A percentile compares a stretch with the other conserved stretches of the same genome.
phyloP scores from a whole-genome alignment of 2,329 filamentous ascomycete species.

The Amesomyces nigricolor region DNA sequence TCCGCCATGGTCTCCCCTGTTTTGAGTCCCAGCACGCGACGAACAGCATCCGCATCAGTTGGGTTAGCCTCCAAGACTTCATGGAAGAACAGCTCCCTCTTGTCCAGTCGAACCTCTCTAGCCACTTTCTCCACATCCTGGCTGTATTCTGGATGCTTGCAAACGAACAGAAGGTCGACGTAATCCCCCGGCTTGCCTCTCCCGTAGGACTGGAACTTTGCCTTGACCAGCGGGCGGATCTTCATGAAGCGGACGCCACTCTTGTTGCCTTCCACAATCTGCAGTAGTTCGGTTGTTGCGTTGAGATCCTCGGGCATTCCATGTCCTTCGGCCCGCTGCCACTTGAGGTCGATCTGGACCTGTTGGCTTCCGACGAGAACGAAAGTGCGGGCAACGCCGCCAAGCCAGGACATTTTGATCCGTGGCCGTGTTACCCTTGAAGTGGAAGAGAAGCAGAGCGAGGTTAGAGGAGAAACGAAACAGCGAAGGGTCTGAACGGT shows the following conservation, averaged over 20 bases:
- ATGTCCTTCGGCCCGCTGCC: slow-evolving; percentile 1
- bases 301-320: slow-evolving; percentile 1
- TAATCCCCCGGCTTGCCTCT: slow-evolving; percentile 1
- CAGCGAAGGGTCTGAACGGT: too few relatives aligned
- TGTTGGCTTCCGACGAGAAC: neutral
- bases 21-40: neutral
- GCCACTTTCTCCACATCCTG: neutral
- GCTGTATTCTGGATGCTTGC: neutral
- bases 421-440: neutral
- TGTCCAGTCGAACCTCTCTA: neutral
- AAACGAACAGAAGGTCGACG: neutral
- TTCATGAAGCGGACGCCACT: slow-evolving; percentile 2
- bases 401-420: neutral
- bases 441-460: too few relatives aligned
- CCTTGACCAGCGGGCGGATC: neutral
- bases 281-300: neutral
- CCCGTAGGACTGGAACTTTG: slow-evolving; percentile 4
- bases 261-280: neutral
- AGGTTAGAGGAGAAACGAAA: too few relatives aligned
- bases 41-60: neutral
- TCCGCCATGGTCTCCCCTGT: neutral
- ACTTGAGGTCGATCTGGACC: slow-evolving; percentile 5
- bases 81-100: neutral
- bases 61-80: neutral
- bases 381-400: slow-evolving; percentile 3